Conservation (phyloP, 2,329 filamentous ascomycete species). For the Clonostachys rosea region DNA sequence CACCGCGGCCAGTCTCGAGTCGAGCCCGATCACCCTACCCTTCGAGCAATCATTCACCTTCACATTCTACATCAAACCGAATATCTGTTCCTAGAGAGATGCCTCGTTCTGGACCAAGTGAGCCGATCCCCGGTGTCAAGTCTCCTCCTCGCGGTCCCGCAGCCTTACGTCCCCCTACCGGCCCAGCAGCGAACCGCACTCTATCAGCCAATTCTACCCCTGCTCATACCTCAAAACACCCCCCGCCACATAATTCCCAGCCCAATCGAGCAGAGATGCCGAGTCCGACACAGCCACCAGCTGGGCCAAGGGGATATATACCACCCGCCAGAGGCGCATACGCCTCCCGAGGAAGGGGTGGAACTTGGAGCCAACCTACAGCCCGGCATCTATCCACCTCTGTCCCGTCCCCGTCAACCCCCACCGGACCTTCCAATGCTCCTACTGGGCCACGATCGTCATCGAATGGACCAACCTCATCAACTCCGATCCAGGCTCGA, state of each 20-base stretch:
- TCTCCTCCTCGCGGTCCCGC: constrained; percentile 53
- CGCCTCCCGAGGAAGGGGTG: constrained; percentile 36
- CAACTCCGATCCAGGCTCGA: constrained; percentile 32
- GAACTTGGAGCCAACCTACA: constrained; percentile 32
- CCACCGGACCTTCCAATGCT: constrained; percentile 31
- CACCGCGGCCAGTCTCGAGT: constrained; percentile 42
- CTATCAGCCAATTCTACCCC: constrained; percentile 24
- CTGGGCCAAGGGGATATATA: constrained; percentile 50
- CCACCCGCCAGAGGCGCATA: constrained; percentile 38
- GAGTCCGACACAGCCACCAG: constrained; percentile 44
- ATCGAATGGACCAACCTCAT: constrained; percentile 23
- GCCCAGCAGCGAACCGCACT: constrained; percentile 27
- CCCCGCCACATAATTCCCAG: constrained; percentile 23
- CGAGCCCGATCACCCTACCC: constrained; percentile 41
- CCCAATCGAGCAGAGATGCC: constrained; percentile 28
- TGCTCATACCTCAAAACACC: constrained; percentile 33
- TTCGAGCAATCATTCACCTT: constrained; percentile 33
- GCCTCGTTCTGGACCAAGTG: background rate
- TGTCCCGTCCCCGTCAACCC: constrained; percentile 31
- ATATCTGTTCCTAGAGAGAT: background rate
- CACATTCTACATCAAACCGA: background rate
- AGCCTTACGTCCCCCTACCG: constrained; percentile 46
- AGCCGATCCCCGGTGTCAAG: constrained; percentile 10
- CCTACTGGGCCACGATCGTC: constrained; percentile 41
- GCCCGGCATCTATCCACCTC: constrained; percentile 23